phyloP scores from a whole-genome alignment of 768 basidiomycete species.

The Clitopilus hobsonii region DNA sequence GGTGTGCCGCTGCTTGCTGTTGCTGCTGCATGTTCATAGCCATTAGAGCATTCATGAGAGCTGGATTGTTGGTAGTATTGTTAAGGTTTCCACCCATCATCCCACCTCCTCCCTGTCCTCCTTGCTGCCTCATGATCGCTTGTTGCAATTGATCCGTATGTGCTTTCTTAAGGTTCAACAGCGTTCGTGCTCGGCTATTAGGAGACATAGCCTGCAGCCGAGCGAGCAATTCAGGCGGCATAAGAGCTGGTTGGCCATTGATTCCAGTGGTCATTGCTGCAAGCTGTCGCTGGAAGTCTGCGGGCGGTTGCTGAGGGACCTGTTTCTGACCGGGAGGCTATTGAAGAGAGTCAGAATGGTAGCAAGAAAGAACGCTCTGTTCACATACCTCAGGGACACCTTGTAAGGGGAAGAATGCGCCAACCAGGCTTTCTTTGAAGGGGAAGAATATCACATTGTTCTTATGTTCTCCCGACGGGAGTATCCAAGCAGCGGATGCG shows the following conservation, averaged over 20 bases:
- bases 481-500: conserved; percentile 46
- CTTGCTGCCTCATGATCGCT: conserved; percentile 4
- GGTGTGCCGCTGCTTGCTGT: conserved; percentile 21
- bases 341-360: conserved; percentile 8
- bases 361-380: no score
- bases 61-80: conserved; percentile 1
- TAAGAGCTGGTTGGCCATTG: conserved; percentile 6
- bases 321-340: conserved; percentile 33
- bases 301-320: conserved; percentile 12
- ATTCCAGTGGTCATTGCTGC: conserved; percentile 26
- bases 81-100: not conserved
- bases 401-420: conserved; percentile 44
- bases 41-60: conserved; percentile 8
- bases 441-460: conserved; percentile 44
- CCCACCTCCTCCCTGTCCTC: not conserved
- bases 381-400: conserved; percentile 44
- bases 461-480: conserved; percentile 35
- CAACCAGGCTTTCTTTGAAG: conserved; percentile 26
- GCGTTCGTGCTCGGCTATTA: conserved; percentile 18
- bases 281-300: conserved; percentile 14
- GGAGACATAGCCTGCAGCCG: conserved; percentile 19
- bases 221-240: conserved; percentile 12
- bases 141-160: conserved; percentile 5
- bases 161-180: conserved; percentile 12
- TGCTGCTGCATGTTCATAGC: conserved; percentile 10